Evolutionary conservation across 1,139 yeast genomes (phyloP), one percentile per base, ranked within the genome.

Genomic region (Diutina scorzettiae): DNA sequence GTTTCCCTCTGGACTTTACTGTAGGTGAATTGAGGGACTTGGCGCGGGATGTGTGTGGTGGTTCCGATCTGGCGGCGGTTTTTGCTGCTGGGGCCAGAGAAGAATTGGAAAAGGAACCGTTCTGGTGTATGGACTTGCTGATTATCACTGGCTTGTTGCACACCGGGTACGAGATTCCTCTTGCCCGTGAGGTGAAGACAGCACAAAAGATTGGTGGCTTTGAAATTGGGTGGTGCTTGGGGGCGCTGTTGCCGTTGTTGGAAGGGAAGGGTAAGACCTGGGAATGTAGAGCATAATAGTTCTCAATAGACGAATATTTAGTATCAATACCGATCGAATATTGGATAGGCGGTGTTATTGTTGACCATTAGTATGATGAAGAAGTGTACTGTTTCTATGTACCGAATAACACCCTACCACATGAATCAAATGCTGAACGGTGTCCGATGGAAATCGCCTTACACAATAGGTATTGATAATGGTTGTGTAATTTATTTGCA

Each of bases 161-260:
- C 59, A 82, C 91, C 18, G 99, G 98, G 41, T 93, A 93, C 62
- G 97, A 89, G 52, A 86, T 91, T 51, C 96, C 97, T 47, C 72
- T 84, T 45, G 70, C 72, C 53, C 79, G 98, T 59, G 97, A 89
- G 60, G 76, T 91, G 53, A 82, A 76, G 59, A 91, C 96, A 6
- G 97, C 97, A 7, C 78, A 85, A 65, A 86, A 77, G 56, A 86
- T 91, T 51, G 82, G 78, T 46, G 78, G 79, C 54, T 87, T 85
- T 54, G 98, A 91, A 63, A 70, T 91, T 43, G 98, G 97, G 29
- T 91, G 99, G 99, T 91, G 98, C 65, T 70, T 91, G 48, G 99
- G 99, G 51, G 98, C 98, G 2, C 85, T 96, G 1, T 71, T 91
- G 54, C 97, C 97, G 3, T 67, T 91, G 51, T 69, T 91, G 51